Evolutionary conservation across 163 green algal genomes (phyloP).

Genomic region (Chlamydomonas reinhardtii): DNA sequence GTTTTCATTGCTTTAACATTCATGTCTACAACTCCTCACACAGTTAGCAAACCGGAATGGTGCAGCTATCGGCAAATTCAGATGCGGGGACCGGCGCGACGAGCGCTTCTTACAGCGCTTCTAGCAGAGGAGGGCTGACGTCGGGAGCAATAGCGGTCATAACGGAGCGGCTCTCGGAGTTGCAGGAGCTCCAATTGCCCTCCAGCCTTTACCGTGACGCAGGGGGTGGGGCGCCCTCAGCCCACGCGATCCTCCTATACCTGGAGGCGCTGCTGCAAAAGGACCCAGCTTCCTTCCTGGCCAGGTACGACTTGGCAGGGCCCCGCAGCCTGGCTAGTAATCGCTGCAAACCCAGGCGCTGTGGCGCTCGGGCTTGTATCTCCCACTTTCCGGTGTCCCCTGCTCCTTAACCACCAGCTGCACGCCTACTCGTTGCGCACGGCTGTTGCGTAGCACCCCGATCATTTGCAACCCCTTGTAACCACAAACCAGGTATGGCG

Average conservation of each 20-base stretch:
- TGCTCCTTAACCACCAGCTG: background rate
- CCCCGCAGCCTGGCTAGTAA: too few species aligned
- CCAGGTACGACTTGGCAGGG: too few species aligned
- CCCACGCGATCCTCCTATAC: background rate
- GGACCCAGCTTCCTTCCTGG: constrained; percentile 45
- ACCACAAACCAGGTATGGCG: constrained; percentile 40
- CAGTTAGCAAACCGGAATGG: background rate
- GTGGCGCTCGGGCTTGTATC: background rate
- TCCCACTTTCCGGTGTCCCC: background rate
- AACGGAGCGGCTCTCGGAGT: constrained; percentile 10
- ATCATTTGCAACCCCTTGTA: too few species aligned
- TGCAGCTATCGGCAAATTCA: background rate
- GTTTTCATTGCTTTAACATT: too few species aligned
- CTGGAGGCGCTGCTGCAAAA: constrained; percentile 31
- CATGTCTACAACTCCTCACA: too few species aligned
- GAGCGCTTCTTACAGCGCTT: constrained; percentile 2
- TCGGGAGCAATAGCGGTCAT: background rate
- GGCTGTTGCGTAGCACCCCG: too few species aligned
- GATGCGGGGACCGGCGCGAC: background rate
- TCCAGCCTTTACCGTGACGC: constrained; percentile 39
- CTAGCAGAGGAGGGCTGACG: background rate
- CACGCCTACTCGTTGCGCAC: too few species aligned
- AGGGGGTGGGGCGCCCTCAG: background rate
- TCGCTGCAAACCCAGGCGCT: too few species aligned
- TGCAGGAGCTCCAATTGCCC: constrained; percentile 34